Conservation (phyloP, 768 basidiomycete species). For the Russula foetens region DNA sequence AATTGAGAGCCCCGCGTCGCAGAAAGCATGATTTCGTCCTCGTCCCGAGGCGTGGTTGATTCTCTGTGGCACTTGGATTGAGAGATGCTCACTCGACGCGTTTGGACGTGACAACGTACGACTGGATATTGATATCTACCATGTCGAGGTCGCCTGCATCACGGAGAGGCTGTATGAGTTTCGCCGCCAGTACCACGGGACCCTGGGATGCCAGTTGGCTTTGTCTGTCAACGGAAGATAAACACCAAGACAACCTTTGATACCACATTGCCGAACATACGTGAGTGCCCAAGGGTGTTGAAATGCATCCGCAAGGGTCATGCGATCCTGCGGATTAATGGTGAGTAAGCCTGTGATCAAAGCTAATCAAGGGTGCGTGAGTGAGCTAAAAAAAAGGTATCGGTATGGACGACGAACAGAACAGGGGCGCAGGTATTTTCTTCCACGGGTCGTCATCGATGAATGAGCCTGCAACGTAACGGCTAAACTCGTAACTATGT, state of each 20-base stretch:
- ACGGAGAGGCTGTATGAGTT: constrained; percentile 60
- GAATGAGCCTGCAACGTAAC: constrained; percentile 66
- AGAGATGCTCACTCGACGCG: not conserved
- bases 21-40: constrained; percentile 52
- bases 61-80: constrained; percentile 19
- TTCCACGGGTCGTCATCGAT: constrained; percentile 77
- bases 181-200: constrained; percentile 50
- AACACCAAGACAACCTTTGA: not conserved
- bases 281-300: constrained; percentile 69
- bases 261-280: constrained; percentile 27
- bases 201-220: constrained; percentile 58
- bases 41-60: constrained; percentile 41
- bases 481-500: constrained; percentile 70
- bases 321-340: constrained; percentile 57
- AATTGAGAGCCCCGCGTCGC: constrained; percentile 59
- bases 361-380: constrained; percentile 37
- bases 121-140: constrained; percentile 46
- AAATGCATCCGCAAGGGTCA: constrained; percentile 50
- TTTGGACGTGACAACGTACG: constrained; percentile 25
- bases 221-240: constrained; percentile 34
- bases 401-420: constrained; percentile 44
- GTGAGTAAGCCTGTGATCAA: constrained; percentile 69
- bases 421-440: constrained; percentile 43
- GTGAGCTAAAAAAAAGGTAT: not conserved
- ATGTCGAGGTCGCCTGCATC: constrained; percentile 67